Percentiles rank a stretch among this genome's conserved stretches.
Conservation (phyloP, 305 asterid genomes). For the Fraxinus latifolia region DNA sequence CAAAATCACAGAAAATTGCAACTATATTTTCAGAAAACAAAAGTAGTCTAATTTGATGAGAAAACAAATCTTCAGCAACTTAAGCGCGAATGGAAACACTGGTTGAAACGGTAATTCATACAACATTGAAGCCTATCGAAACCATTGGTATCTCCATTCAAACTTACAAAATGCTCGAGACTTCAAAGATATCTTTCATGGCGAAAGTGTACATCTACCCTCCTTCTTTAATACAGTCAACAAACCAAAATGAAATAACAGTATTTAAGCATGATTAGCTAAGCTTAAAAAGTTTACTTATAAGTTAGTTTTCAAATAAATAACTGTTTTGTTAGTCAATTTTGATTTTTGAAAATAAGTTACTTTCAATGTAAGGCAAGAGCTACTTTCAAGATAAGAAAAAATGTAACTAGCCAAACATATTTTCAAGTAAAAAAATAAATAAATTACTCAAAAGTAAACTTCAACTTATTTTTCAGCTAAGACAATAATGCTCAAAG, state of each 20-base stretch:
- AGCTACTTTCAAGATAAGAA: background rate
- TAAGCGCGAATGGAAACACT: background rate
- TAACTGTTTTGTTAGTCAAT: background rate
- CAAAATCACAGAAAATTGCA: background rate
- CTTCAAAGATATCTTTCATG: background rate
- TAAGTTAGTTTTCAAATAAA: background rate
- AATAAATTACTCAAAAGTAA: background rate
- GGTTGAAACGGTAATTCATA: background rate
- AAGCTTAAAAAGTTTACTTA: background rate
- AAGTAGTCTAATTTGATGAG: background rate
- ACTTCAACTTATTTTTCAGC: background rate
- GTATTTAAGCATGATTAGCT: background rate
- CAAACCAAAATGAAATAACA: background rate
- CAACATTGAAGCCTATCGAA: background rate
- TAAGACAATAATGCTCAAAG: background rate
- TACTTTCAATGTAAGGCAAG: background rate
- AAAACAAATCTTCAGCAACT: background rate
- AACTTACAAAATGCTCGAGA: background rate
- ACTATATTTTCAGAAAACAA: background rate
- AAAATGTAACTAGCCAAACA: background rate
- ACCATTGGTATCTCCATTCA: background rate
- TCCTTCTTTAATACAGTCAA: background rate
- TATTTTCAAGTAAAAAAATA: background rate
- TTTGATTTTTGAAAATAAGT: background rate
- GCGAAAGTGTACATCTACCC: background rate